These are phyloP conservation scores for Phytophthora litchii DNA, from an alignment of 352 stramenopile genomes.

Conservation along the genomic window DNA sequence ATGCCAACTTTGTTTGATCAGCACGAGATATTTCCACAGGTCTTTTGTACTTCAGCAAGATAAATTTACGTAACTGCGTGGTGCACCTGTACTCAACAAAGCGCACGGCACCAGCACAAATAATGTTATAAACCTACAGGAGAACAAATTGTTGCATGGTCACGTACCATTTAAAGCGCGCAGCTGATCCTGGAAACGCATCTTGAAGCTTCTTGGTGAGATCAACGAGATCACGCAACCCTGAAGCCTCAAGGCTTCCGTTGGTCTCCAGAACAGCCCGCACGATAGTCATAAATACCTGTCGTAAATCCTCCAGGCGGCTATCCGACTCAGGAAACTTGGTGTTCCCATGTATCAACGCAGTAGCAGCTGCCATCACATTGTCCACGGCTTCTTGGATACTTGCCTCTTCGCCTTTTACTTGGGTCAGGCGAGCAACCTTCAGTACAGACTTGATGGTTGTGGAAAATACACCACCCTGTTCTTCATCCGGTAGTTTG, in stretches of 20 bases:
- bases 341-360: conserved; percentile 1
- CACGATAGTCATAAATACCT: conserved; percentile 8
- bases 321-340: conserved; percentile 1
- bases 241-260: conserved; percentile 11
- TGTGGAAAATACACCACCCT: conserved; percentile 2
- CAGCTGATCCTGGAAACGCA: conserved; percentile 5
- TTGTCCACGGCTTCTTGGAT: conserved; percentile 13
- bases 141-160: neutral
- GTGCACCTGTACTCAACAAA: conserved; percentile 15
- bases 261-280: conserved; percentile 13
- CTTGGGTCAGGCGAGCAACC: conserved; percentile 3
- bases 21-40: conserved; percentile 1
- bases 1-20: conserved; percentile 10
- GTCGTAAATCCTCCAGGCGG: conserved; percentile 19
- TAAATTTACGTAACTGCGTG: conserved; percentile 17
- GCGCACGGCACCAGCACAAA: neutral
- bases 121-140: neutral
- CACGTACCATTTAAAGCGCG: conserved; percentile 27
- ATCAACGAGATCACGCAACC: conserved; percentile 13
- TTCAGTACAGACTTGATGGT: conserved; percentile 13
- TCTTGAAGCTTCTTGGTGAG: conserved; percentile 22
- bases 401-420: conserved; percentile 12
- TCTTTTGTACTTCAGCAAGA: conserved; percentile 20
- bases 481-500: conserved; percentile 4
- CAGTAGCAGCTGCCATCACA: conserved; percentile 1